Base-by-base conservation (phyloP, 495 filamentous ascomycete genomes). In the Mytilinidion resinicola region DNA sequence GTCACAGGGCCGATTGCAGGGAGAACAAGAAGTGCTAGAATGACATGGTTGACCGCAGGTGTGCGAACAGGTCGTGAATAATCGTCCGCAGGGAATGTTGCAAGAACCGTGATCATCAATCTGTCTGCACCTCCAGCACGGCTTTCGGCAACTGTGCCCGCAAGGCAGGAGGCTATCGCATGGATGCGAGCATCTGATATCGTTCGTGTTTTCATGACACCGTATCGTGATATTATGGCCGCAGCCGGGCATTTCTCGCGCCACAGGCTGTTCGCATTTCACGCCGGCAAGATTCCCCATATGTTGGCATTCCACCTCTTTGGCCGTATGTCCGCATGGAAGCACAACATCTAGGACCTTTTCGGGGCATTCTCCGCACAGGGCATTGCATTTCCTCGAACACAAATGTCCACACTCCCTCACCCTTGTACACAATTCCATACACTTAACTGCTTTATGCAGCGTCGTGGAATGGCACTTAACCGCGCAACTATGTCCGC, bases 401-500 rank as follows among this genome's bases (percentile, higher is more conserved):
- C 84, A 88, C 7, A 56, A 48, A 14, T 86, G 76, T 3, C 85
- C 85, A 54, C 87, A 91, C 4, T 55, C 48, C 53, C 71, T 77
- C 0, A 74, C 67, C 11, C 83, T 73, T 9, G 70, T 77, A 38
- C 87, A 90, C 2, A 71, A 69, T 64, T 87, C 78, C 15, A 78
- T 67, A 59, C 88, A 92, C n/a, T 68, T 68, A 19, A 85, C 77
- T 1, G 50, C 30, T 3, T 78, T 80, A 62, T 91, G 89, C 6
- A 91, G 70, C 1, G 74, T 35, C 3, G 80, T 68, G 0, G 87
- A 83, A 70, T 93, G 88, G 60, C 88, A 92, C 63, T 79, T 82
- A 37, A 78, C 80, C 21, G 70, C 65, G 65, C 89, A 93, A 0
- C 77, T 66, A 72, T 91, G 88, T 0, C 89, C 89, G 60, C 89